Base-by-base conservation (phyloP, 2,329 filamentous ascomycete genomes). In the Claviceps monticola region DNA sequence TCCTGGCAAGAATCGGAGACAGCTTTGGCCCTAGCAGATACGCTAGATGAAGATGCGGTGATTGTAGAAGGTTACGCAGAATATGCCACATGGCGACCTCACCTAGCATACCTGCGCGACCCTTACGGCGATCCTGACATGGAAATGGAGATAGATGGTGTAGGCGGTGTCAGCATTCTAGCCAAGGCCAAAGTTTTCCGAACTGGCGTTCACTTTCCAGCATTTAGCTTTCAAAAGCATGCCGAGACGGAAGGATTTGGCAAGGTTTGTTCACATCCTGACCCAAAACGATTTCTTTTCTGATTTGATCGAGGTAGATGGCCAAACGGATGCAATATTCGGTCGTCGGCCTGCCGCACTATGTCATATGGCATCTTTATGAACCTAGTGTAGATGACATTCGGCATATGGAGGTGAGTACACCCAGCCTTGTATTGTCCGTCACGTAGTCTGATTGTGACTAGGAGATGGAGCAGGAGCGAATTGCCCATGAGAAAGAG, bases 1-100 rank as follows among this genome's bases (percentile, higher is more conserved):
- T 97, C 91, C 16, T 98, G 93, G 93, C 93, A 98, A 68, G 93
- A 98, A 68, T 98, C 93, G 0, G 94, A 98, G 64, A 98, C 93
- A 0, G 93, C 93, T 0, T 75, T 98, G 50, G 88, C 88, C 8
- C 76, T 98, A 39, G 93, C 93, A 11, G 91, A 98, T 57, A 95
- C 89, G 0, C 76, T 98, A 4, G 93, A 98, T 58, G 93, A 98
- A 66, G 93, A 98, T 65, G 93, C 93, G 4, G 93, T 98, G 41
- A 98, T 98, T 68, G 93, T 98, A 4, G 93, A 98, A 69, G 93
- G 93, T 17, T 98, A 98, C 64, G 93, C 93, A 54, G 93, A 98
- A 71, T 98, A 98, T 66, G 93, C 93, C 19, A 98, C 93, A 1
- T 98, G 93, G 93, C 79, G 93, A 57, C 93, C 93, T 43, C 93